Conservation (phyloP, 1,139 yeast species). For the Kazachstania sp. region DNA sequence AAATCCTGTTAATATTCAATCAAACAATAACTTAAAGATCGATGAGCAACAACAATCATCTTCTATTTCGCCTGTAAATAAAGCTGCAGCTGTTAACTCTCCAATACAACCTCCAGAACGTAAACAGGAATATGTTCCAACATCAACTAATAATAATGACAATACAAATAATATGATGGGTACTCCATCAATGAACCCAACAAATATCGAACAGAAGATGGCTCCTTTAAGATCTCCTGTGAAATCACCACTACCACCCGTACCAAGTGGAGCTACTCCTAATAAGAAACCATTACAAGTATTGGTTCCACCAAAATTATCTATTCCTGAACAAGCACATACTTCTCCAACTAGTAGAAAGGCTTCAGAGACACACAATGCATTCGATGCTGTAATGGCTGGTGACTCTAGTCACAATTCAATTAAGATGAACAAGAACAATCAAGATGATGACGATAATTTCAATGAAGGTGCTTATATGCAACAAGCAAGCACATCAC, state of each 20-base stretch:
- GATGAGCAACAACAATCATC: not conserved
- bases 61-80: not conserved
- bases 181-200: not conserved
- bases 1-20: constrained; percentile 3
- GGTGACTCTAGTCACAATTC: constrained; percentile 7
- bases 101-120: constrained; percentile 3
- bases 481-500: constrained; percentile 7
- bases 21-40: constrained; percentile 2
- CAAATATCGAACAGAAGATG: not conserved
- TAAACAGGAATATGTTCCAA: not conserved
- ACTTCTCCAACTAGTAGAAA: constrained; percentile 39
- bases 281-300: constrained; percentile 22
- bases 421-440: not conserved
- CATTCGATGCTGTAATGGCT: constrained; percentile 20
- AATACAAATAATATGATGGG: not conserved
- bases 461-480: not conserved
- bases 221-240: constrained; percentile 7
- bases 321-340: constrained; percentile 66
- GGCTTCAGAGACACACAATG: constrained; percentile 19
- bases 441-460: not conserved
- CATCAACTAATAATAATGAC: not conserved
- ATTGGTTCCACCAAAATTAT: constrained; percentile 33
- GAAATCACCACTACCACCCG: constrained; percentile 1
- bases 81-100: constrained; percentile 2
- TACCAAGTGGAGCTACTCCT: not conserved